Conservation (phyloP, 1,139 yeast genomes). For the Candida glucosophila region DNA sequence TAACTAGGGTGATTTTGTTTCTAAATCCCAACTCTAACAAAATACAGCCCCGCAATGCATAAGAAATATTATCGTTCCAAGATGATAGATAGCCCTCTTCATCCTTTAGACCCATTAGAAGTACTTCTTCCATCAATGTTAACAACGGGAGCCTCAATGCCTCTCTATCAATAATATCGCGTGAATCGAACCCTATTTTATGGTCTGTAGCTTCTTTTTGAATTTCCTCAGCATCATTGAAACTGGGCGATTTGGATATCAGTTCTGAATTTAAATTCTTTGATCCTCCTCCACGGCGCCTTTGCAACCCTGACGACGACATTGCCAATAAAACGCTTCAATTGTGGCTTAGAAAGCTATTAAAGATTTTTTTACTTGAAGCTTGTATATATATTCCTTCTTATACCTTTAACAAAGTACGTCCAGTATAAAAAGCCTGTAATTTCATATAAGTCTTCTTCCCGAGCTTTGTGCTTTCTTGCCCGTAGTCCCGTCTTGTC, state of each 20-base stretch:
- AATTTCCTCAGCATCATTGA: too few relatives aligned
- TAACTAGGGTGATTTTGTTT: constrained; percentile 78
- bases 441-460: too few relatives aligned
- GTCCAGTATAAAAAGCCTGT: too few relatives aligned
- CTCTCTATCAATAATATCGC: constrained; percentile 44
- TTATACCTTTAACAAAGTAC: too few relatives aligned
- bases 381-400: too few relatives aligned
- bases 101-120: constrained; percentile 87
- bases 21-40: constrained; percentile 86
- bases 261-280: neutral
- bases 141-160: constrained; percentile 55
- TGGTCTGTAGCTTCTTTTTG: constrained; percentile 22
- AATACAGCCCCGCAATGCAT: constrained; percentile 92
- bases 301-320: constrained; percentile 36
- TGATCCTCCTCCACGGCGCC: constrained; percentile 35
- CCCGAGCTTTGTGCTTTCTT: too few relatives aligned
- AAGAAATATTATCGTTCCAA: constrained; percentile 97
- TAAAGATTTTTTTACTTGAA: too few relatives aligned
- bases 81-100: constrained; percentile 93
- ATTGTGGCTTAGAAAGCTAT: too few relatives aligned
- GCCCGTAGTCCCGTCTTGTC: too few relatives aligned
- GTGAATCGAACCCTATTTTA: constrained; percentile 79
- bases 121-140: constrained; percentile 93
- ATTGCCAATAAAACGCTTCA: too few relatives aligned
- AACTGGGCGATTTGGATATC: too few relatives aligned